phyloP scores from a whole-genome alignment of 1,139 yeast genomes.

The Saccharomycopsis crataegensis region DNA sequence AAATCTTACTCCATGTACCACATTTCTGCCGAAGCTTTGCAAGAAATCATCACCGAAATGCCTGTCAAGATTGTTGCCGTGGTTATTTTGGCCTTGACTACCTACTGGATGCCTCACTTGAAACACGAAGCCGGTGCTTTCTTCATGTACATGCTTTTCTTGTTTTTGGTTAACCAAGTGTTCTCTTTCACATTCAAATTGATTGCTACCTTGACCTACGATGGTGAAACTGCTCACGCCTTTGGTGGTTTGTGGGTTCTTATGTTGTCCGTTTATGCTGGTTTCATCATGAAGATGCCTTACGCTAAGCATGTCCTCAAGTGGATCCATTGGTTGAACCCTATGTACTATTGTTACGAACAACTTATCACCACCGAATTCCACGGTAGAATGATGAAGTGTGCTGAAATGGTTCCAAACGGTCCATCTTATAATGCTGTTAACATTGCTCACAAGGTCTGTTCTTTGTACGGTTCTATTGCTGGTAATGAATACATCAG shows the following conservation, averaged over 20 bases:
- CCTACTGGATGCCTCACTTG: constrained; percentile 63
- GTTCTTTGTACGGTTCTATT: constrained; percentile 35
- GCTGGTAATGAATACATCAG: constrained; percentile 40
- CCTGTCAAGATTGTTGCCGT: constrained; percentile 55
- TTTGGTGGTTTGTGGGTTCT: constrained; percentile 55
- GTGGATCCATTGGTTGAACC: constrained; percentile 72
- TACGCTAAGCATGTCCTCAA: constrained; percentile 52
- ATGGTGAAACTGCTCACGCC: constrained; percentile 64
- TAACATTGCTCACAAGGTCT: not conserved
- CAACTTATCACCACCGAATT: constrained; percentile 59
- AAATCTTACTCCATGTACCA: constrained; percentile 67
- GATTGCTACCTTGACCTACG: constrained; percentile 54
- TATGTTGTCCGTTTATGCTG: constrained; percentile 51
- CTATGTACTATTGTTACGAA: constrained; percentile 63
- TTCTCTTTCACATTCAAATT: constrained; percentile 72
- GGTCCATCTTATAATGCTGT: constrained; percentile 29
- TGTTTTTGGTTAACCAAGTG: constrained; percentile 45
- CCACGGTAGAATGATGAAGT: constrained; percentile 36
- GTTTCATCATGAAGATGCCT: constrained; percentile 62
- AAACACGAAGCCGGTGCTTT: constrained; percentile 61
- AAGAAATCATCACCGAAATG: constrained; percentile 59
- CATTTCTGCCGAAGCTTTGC: constrained; percentile 71
- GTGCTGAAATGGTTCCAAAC: constrained; percentile 30
- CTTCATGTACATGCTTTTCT: constrained; percentile 56
- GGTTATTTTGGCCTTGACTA: constrained; percentile 50